phyloP scores from a whole-genome alignment of 176 grass and related monocot species.

The Carex myosuroides region DNA sequence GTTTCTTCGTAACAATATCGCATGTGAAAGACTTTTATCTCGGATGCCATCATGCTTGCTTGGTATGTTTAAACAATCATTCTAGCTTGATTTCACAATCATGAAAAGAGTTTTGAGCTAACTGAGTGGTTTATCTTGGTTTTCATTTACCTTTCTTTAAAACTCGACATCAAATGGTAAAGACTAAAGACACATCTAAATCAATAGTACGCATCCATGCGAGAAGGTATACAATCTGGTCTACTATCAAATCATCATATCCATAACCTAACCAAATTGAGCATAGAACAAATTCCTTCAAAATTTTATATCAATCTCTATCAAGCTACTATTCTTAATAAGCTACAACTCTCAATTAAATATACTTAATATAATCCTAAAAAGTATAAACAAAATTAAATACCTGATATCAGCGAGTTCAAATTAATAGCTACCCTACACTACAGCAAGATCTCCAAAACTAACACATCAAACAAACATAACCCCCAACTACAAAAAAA shows the following conservation, averaged over 20 bases:
- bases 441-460: not conserved
- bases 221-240: not conserved
- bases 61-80: not conserved
- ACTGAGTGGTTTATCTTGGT: not conserved
- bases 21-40: not conserved
- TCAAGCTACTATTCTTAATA: slow-evolving; percentile 1
- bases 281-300: not conserved
- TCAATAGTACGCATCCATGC: not conserved
- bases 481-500: not conserved
- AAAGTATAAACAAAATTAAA: not conserved
- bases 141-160: not conserved
- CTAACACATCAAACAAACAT: not conserved
- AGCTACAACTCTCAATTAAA: not conserved
- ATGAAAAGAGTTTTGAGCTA: not conserved
- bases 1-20: not conserved
- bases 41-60: not conserved
- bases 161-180: not conserved
- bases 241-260: not conserved
- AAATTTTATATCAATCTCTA: slow-evolving; percentile 3
- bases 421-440: not conserved
- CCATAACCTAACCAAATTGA: not conserved
- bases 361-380: not conserved
- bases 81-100: not conserved
- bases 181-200: no score
- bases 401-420: not conserved